These are phyloP conservation scores for Pseudocercospora fuligena DNA, from an alignment of 2,329 filamentous ascomycete species.

Conservation along the genomic window DNA sequence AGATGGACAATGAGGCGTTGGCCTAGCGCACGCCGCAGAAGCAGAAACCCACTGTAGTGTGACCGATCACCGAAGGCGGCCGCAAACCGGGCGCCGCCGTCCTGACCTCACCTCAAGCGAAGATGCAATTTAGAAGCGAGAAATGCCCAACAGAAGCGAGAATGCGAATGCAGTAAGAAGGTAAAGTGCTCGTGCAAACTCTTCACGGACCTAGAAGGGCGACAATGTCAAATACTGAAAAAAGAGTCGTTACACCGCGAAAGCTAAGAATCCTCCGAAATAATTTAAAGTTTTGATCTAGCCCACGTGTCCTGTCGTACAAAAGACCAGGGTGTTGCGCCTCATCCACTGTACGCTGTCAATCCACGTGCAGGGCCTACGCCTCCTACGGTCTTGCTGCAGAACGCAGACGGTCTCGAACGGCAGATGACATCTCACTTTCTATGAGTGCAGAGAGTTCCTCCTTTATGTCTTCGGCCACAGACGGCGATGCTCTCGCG, in stretches of 20 bases:
- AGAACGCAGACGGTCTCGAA: conserved; percentile 27
- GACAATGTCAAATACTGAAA: background rate
- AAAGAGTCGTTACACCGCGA: background rate
- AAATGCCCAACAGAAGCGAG: background rate
- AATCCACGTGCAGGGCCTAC: conserved; percentile 14
- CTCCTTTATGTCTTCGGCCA: conserved; percentile 25
- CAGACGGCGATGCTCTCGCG: conserved; percentile 23
- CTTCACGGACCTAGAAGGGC: background rate
- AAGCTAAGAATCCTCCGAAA: background rate
- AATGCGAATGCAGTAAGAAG: background rate
- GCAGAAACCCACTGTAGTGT: background rate
- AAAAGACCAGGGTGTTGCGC: background rate
- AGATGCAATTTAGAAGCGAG: background rate
- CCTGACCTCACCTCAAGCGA: background rate
- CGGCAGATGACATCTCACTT: conserved; percentile 31
- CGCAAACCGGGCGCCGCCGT: background rate
- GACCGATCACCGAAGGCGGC: background rate
- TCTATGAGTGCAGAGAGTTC: conserved; percentile 26
- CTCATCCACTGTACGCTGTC: background rate
- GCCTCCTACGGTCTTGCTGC: conserved; percentile 2
- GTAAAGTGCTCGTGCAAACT: background rate
- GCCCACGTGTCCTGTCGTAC: background rate
- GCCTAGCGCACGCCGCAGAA: background rate
- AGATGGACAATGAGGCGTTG: background rate
- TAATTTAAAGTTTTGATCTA: background rate